Base-by-base conservation (phyloP, 495 filamentous ascomycete genomes). In the Tetracladium setigerum region DNA sequence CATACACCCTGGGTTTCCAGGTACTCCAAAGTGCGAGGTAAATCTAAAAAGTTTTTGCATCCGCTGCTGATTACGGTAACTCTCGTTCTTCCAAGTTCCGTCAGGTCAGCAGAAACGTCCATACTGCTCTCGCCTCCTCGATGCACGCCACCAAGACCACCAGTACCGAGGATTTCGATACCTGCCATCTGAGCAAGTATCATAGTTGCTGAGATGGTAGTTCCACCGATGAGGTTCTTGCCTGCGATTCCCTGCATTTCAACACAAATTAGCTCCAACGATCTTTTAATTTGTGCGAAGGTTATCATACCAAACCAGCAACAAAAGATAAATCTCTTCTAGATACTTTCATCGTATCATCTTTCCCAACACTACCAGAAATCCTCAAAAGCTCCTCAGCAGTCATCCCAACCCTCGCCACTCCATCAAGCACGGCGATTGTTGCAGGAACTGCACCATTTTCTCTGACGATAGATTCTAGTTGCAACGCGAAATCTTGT, bases 81-180 rank as follows among this genome's bases (percentile, higher is more conserved):
- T 9, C 86, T 76, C 4, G 92, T 98, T 24, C 89, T 75, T 14
- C 91, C 89, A 30, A 98, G 77, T 67, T 98, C 92, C 4, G 87
- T 95, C 44, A 98, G 71, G 65, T 98, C 92, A 24, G 92, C 92
- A 49, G 89, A 95, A 42, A 97, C 81, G 60, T 98, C 92, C 79
- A 95, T 83, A 0, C 84, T 86, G 45, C 71, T 74, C 62, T 95
- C 84, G 13, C 77, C 91, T 38, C 87, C 92, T 17, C 89, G 76
- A 62, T 98, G 92, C 13, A 98, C 92, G 38, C 92, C 92, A 48
- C 92, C 89, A 52, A 83, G 65, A 12, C 83, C 78, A 11, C 76
- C 92, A 8, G 92, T 97, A 2, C 88, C 91, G 67, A 98, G 95
- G 17, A 98, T 80, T 52, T 79, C 81, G 59, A 98, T 95, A 1